These are phyloP conservation scores for Amanita muscaria DNA, from an alignment of 768 basidiomycete species.

Conservation along the genomic window DNA sequence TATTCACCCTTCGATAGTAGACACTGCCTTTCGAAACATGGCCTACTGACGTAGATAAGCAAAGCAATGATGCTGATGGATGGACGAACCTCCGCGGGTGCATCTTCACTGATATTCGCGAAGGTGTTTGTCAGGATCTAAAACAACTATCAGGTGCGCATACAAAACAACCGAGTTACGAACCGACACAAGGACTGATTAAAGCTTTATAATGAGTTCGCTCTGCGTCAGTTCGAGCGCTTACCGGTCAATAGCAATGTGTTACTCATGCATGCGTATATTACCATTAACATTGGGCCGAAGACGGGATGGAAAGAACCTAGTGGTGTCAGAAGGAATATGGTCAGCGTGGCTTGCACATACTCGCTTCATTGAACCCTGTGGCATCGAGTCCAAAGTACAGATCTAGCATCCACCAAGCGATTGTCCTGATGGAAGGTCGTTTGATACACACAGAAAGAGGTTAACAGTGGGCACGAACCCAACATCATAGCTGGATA, in stretches of 20 bases:
- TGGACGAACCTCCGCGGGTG: constrained; percentile 76
- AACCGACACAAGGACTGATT: constrained; percentile 69
- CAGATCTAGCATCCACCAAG: constrained; percentile 93
- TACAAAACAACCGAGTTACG: constrained; percentile 15
- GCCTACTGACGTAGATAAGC: constrained; percentile 39
- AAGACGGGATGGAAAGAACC: constrained; percentile 79
- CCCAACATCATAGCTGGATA: constrained; percentile 23
- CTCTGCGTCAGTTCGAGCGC: constrained; percentile 8
- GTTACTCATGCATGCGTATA: constrained; percentile 87
- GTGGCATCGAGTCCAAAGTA: constrained; percentile 94
- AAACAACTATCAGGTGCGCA: background rate
- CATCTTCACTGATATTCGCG: constrained; percentile 87
- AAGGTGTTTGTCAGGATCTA: constrained; percentile 96
- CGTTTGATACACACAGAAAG: background rate
- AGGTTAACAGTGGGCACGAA: constrained; percentile 9
- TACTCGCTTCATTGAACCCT: constrained; percentile 78
- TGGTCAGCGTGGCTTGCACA: constrained; percentile 21
- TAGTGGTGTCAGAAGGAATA: constrained; percentile 2
- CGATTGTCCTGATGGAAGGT: constrained; percentile 33
- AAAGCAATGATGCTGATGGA: too few species aligned
- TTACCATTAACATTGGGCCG: constrained; percentile 86
- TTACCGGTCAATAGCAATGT: constrained; percentile 83
- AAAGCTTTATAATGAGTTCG: constrained; percentile 9
- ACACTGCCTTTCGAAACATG: constrained; percentile 91
- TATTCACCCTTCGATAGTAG: constrained; percentile 82